Conservation (phyloP, 2,329 filamentous ascomycete genomes). For the Clonostachys byssicola region DNA sequence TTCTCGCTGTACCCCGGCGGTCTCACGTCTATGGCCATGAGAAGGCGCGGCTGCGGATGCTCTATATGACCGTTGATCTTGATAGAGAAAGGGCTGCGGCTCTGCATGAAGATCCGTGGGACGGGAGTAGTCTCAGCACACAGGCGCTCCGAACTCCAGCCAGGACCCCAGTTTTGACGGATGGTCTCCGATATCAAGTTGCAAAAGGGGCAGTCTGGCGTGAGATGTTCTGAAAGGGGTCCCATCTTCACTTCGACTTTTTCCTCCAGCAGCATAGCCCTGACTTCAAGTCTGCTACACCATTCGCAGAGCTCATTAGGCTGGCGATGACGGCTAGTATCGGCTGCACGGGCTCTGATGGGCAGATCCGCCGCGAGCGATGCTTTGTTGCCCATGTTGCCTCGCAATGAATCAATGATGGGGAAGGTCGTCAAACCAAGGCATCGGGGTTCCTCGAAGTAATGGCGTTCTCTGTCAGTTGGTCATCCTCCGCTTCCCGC, state of each 20-base stretch:
- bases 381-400: too few relatives aligned
- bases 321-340: not conserved
- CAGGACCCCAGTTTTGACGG: not conserved
- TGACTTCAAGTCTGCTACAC: slow-evolving; percentile 3
- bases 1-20: slow-evolving; percentile 3
- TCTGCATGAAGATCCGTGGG: slow-evolving; percentile 4
- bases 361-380: too few relatives aligned
- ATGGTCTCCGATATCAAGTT: slow-evolving; percentile 1
- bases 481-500: too few relatives aligned
- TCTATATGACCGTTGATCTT: not conserved
- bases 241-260: slow-evolving; percentile 1
- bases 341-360: too few relatives aligned
- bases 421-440: too few relatives aligned
- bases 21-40: slow-evolving; percentile 1
- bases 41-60: slow-evolving; percentile 3
- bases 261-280: slow-evolving; percentile 2
- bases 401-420: too few relatives aligned
- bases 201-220: slow-evolving; percentile 3
- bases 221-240: not conserved
- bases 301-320: not conserved
- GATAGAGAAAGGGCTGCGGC: slow-evolving; percentile 2
- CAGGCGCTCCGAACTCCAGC: slow-evolving; percentile 1
- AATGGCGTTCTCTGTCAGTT: too few relatives aligned
- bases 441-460: too few relatives aligned
- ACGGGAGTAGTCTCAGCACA: not conserved